Evolutionary conservation across 257 asterid genomes (phyloP).

Genomic region (Solanum ossicruentum): DNA sequence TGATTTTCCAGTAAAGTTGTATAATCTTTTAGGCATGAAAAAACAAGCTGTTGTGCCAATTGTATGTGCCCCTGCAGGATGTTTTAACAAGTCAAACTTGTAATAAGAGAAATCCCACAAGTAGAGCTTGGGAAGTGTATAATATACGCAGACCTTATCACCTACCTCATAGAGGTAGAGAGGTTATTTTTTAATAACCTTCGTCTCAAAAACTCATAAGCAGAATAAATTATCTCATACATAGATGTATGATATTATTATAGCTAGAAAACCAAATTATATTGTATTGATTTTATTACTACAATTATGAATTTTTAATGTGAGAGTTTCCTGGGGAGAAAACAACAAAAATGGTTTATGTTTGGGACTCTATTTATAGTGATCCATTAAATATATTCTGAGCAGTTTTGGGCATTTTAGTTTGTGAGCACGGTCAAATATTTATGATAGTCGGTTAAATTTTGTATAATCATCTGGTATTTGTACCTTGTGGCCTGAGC

Average conservation of each 20-base stretch:
- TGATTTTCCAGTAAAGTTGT: slow-evolving; percentile 6
- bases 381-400: background rate
- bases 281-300: background rate
- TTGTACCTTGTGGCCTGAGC: background rate
- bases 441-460: background rate
- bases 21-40: slow-evolving; percentile 25
- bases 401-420: background rate
- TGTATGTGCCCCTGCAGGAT: slow-evolving; percentile 27
- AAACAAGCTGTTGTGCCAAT: slow-evolving; percentile 37
- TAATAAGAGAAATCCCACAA: background rate
- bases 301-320: too few relatives aligned
- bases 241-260: too few relatives aligned
- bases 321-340: background rate
- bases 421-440: background rate
- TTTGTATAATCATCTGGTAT: background rate
- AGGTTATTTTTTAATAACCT: too few relatives aligned
- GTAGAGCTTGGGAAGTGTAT: too few relatives aligned
- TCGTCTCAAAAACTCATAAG: too few relatives aligned
- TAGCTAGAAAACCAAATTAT: too few relatives aligned
- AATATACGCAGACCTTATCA: too few relatives aligned
- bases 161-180: too few relatives aligned
- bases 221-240: too few relatives aligned
- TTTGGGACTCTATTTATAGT: background rate
- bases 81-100: background rate
- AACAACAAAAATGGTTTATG: background rate